Base-by-base conservation (phyloP, 1,139 yeast species). In the Suhomyces guaymorum region DNA sequence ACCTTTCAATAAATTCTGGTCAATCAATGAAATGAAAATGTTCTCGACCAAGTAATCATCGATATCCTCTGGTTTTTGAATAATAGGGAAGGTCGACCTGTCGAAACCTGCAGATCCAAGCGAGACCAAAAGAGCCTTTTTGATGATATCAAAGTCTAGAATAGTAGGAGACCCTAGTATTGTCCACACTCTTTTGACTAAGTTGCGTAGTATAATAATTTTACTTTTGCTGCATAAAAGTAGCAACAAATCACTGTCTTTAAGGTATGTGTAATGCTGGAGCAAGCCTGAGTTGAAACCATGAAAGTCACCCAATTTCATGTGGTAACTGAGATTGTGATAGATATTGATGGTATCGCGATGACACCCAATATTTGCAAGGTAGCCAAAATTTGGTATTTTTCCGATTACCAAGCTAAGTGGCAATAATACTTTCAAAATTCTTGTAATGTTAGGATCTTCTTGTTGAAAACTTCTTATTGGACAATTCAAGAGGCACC, bases 401-500 rank as follows among this genome's bases (percentile, higher is more conserved):
- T 66, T 75, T 0, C 85, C 85, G 20, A 78, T 62, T 2, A 75
- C 49, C n/a, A 80, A 54, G 9, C 78, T 75, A 7, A 71, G 52
- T 0, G 95, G 87, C 1, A 83, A 51, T 27, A 85, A 61, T 39
- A 75, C 74, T 35, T 72, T 65, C 25, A 82, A 55, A 9, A 78
- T 64, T 9, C 54, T 51, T 24, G 69, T 49, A 35, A 67, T 48
- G 50, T 71, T 71, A 6, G 27, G 10, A 12, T 53, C 42, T 41
- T 49, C 49, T 9, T 19, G 16, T 2, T 22, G 17, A 19, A 38
- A 24, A 16, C 43, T 30, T 11, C 34, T 34, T 2, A 24, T 15
- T 2, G 73, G 74, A 33, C 80, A 65, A 35, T 73, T 63, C 4
- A 47, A 39, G 35, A 78, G 74, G 39, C 90, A 79, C 85, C 89